Evolutionary conservation across 106 monocot genomes (phyloP).

Genomic region (Acorus gramineus): DNA sequence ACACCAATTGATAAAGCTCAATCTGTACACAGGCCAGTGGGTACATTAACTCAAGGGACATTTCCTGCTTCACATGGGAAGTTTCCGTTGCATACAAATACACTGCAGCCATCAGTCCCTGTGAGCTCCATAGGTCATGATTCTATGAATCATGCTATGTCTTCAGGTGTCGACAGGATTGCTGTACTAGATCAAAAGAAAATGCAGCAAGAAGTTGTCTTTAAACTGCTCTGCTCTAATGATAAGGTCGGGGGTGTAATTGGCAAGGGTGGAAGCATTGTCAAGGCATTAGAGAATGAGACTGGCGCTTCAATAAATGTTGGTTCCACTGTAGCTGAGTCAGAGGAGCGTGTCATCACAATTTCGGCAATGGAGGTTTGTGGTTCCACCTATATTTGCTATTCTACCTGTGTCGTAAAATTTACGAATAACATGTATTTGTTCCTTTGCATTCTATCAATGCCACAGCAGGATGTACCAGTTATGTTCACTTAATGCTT

Average conservation of each 20-base stretch:
- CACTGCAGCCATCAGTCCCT: not conserved
- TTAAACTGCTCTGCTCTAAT: constrained; percentile 12
- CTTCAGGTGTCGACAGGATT: not conserved
- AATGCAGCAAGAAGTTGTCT: constrained; percentile 3
- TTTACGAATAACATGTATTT: not conserved
- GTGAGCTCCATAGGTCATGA: not conserved
- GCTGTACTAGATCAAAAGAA: not conserved
- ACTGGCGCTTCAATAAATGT: constrained; percentile 10
- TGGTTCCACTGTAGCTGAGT: constrained; percentile 3
- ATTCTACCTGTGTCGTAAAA: not conserved
- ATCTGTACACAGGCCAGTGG: not conserved
- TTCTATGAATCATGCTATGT: not conserved
- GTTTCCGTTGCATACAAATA: not conserved
- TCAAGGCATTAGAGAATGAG: constrained; percentile 12
- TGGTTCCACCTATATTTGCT: not conserved
- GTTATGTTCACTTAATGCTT: no score
- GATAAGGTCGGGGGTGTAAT: constrained; percentile 15
- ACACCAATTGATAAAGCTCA: constrained; percentile 1
- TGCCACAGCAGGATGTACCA: no score
- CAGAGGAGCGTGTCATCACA: constrained; percentile 13
- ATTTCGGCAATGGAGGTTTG: constrained; percentile 13
- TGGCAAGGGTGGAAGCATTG: constrained; percentile 15
- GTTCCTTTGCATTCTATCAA: not conserved
- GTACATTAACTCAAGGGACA: not conserved
- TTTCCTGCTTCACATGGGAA: not conserved